Evolutionary conservation across 2,329 filamentous ascomycete species (phyloP), one percentile per base, ranked within the genome.

Genomic region (Colletotrichum lupini): DNA sequence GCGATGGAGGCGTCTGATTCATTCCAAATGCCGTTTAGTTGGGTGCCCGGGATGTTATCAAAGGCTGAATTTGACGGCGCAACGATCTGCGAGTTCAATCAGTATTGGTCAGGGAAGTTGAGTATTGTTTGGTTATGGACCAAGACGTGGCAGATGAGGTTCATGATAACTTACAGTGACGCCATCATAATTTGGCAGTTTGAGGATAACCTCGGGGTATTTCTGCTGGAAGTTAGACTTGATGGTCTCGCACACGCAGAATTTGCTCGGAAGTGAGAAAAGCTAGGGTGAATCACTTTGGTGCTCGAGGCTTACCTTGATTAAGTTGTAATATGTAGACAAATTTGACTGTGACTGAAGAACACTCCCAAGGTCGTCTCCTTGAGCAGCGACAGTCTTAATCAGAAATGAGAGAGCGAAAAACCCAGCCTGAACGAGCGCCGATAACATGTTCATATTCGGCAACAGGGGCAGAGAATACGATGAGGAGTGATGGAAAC

Each of bases 61-160:
- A 92, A 91, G 19, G 90, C 90, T 2, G 83, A 82, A 76, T 91
- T 89, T 72, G 83, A 87, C 9, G 91, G 91, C 0, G 87, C 90
- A 75, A 91, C 87, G 75, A 92, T 84, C 81, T 82, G 64, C 3
- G 49, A 16, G n/a, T 16, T 9, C 55, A 28, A 3, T 68, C 14
- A 64, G 30, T 4, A 32, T 26, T 6, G 26, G 5, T 52, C 16
- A 16, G 46, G 46, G 16, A 28, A 28, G 12, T 11, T 19, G 37
- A 42, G 0, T 5, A 1, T 1, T 19, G 14, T 42, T 19, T 42
- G 9, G 11, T 1, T n/a, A 4, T 9, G 16, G 8, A 35, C 8
- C 16, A 6, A 4, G 5, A 8, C 3, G 3, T 24, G 5, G 60
- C 37, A 19, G 37, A 19, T 19, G 37, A 19, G 14, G 37, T 42